Percentiles rank a stretch among this genome's conserved stretches.
Evolutionary conservation across 345 rosid species (phyloP).

Genomic region (Lumnitzera littorea): DNA sequence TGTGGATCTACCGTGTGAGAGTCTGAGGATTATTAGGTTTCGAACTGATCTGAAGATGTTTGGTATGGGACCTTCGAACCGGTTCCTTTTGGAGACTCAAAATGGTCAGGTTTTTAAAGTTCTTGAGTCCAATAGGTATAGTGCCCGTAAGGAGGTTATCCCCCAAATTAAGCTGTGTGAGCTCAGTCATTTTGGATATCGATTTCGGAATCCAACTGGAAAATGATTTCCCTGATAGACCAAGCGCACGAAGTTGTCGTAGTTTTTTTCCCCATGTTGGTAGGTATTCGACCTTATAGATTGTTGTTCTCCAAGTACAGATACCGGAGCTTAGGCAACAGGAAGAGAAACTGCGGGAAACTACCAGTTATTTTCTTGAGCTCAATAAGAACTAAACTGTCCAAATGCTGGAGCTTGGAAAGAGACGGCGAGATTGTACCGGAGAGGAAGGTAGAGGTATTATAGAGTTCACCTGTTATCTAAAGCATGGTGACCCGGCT

Average conservation of each 20-base stretch:
- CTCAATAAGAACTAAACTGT: constrained; percentile 30
- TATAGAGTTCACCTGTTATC: constrained; percentile 25
- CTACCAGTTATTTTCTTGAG: constrained; percentile 53
- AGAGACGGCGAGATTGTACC: constrained; percentile 62
- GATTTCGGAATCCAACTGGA: constrained; percentile 58
- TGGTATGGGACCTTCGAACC: constrained; percentile 49
- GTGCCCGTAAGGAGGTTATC: constrained; percentile 46
- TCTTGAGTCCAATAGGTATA: constrained; percentile 37
- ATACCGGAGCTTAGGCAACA: constrained; percentile 37
- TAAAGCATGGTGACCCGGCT: constrained; percentile 39
- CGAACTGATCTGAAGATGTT: constrained; percentile 39
- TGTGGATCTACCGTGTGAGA: constrained; percentile 45
- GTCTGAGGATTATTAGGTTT: constrained; percentile 28
- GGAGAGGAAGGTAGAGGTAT: constrained; percentile 33
- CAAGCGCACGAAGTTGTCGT: constrained; percentile 28
- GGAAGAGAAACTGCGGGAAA: constrained; percentile 46
- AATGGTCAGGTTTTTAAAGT: constrained; percentile 25
- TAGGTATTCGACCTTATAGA: constrained; percentile 58
- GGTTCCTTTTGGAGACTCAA: constrained; percentile 36
- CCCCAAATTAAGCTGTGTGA: constrained; percentile 46
- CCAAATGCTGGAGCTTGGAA: constrained; percentile 35
- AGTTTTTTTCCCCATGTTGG: constrained; percentile 29
- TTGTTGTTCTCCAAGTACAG: constrained; percentile 56
- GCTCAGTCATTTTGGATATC: constrained; percentile 30
- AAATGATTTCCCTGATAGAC: constrained; percentile 50